phyloP scores from a whole-genome alignment of 2,329 filamentous ascomycete species.

The Cryphonectria parasitica region DNA sequence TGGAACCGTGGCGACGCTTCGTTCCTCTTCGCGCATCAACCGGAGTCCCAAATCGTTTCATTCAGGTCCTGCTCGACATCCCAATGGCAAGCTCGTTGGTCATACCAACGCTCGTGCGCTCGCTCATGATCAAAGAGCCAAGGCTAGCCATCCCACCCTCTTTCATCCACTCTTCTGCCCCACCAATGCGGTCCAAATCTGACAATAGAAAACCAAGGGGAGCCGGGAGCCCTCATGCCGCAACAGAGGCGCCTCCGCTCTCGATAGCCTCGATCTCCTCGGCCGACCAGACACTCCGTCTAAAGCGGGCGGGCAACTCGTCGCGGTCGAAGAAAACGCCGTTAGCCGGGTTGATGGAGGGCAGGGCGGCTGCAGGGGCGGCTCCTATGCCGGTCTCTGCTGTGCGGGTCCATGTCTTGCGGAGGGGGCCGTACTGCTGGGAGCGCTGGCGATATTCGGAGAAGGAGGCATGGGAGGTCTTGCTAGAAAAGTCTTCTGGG shows the following conservation, averaged over 20 bases:
- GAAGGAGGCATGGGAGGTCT: constrained; percentile 63
- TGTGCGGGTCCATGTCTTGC: constrained; percentile 51
- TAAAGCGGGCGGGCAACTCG: constrained; percentile 85
- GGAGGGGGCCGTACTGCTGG: constrained; percentile 77
- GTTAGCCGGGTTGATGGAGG: constrained; percentile 69
- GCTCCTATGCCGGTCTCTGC: constrained; percentile 57
- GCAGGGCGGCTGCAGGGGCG: constrained; percentile 69
- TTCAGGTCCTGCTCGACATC: not conserved
- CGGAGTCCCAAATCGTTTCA: not conserved
- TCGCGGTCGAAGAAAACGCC: constrained; percentile 87
- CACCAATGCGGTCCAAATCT: not conserved
- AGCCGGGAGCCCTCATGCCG: not conserved
- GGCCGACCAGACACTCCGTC: constrained; percentile 70
- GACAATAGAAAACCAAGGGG: not conserved
- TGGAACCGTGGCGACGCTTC: not conserved
- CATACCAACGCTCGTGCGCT: not conserved
- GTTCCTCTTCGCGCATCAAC: not conserved
- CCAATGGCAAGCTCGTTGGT: not conserved
- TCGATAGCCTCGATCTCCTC: constrained; percentile 96
- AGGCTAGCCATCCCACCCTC: not conserved
- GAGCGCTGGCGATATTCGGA: constrained; percentile 78
- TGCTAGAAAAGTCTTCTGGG: constrained; percentile 54
- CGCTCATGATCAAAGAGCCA: not conserved
- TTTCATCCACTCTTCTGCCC: not conserved
- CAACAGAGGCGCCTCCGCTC: constrained; percentile 75